Percentiles rank a stretch among this genome's conserved stretches.
Evolutionary conservation across 75 land plant genomes (phyloP).

Genomic region (Ceratopteris richardii): DNA sequence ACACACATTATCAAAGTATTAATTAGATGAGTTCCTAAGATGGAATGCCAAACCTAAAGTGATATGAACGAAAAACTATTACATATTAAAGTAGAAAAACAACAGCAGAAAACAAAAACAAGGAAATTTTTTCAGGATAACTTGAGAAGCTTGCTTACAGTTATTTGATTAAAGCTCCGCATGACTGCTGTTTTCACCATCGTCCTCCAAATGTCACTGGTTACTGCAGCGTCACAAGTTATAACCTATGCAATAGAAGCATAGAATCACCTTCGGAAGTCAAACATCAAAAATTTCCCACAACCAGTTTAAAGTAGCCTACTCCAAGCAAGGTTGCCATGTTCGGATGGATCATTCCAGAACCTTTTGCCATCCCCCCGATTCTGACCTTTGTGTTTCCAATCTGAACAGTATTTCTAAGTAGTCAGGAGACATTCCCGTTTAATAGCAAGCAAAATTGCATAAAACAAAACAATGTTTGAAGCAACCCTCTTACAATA

Average conservation of each 20-base stretch:
- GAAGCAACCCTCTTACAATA: constrained; percentile 29
- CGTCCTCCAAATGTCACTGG: constrained; percentile 66
- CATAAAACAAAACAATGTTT: no score
- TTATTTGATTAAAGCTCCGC: constrained; percentile 96
- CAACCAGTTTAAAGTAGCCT: constrained; percentile 7
- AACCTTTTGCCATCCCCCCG: constrained; percentile 98
- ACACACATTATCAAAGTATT: no score
- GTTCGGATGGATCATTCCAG: constrained; percentile 99
- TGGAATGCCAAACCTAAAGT: no score
- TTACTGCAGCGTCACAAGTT: constrained; percentile 83
- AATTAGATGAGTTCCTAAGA: no score
- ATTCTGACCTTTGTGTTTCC: constrained; percentile 59
- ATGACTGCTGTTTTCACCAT: constrained; percentile 69
- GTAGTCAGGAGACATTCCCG: no score
- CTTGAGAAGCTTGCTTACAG: constrained; percentile 29
- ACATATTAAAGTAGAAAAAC: no score
- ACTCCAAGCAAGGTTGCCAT: constrained; percentile 99
- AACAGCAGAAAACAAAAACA: neutral
- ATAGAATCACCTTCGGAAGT: neutral
- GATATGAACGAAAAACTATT: no score
- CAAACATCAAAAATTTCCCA: no score
- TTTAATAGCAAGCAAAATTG: no score
- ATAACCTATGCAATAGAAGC: constrained; percentile 46
- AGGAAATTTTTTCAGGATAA: no score
- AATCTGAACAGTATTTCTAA: constrained; percentile 39